These are phyloP conservation scores for Paratrimastix pyriformis DNA, from an alignment of 78 protist species.

Conservation along the genomic window DNA sequence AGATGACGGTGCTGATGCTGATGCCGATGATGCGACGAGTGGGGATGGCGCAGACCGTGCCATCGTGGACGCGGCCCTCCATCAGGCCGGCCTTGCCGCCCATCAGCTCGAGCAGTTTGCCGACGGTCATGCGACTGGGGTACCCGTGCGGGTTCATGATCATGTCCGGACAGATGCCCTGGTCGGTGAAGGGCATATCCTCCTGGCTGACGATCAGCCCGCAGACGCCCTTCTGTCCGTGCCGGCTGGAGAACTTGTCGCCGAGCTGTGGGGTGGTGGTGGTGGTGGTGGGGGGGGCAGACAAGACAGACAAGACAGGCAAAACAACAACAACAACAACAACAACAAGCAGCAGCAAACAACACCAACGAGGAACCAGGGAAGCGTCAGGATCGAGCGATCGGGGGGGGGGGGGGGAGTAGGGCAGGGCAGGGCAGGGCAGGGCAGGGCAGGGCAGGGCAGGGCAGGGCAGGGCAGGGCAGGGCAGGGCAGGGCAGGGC, in stretches of 20 bases:
- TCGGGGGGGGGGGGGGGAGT: too few relatives aligned
- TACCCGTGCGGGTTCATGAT: constrained; percentile 99
- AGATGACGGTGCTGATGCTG: too few relatives aligned
- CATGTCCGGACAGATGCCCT: constrained; percentile 96
- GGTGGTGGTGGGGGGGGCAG: too few relatives aligned
- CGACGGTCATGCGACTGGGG: constrained; percentile 92
- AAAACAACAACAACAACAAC: too few relatives aligned
- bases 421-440: too few relatives aligned
- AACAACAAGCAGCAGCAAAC: too few relatives aligned
- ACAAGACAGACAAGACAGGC: too few relatives aligned
- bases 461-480: too few relatives aligned
- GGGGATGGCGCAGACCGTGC: constrained; percentile 25
- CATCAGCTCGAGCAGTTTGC: constrained; percentile 92
- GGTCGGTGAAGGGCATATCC: constrained; percentile 94
- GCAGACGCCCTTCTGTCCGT: constrained; percentile 99
- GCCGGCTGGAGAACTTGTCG: constrained; percentile 97
- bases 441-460: too few relatives aligned
- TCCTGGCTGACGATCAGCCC: constrained; percentile 88
- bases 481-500: too few relatives aligned
- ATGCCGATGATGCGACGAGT: not conserved
- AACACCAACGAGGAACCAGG: too few relatives aligned
- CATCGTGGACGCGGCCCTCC: constrained; percentile 49
- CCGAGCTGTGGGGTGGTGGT: constrained; percentile 99
- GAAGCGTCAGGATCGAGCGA: too few relatives aligned
- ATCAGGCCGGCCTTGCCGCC: constrained; percentile 83